These are phyloP conservation scores for Pseudoscleropodium purum DNA, from an alignment of 225 moss, liverwort and hornwort species.

Conservation along the genomic window DNA sequence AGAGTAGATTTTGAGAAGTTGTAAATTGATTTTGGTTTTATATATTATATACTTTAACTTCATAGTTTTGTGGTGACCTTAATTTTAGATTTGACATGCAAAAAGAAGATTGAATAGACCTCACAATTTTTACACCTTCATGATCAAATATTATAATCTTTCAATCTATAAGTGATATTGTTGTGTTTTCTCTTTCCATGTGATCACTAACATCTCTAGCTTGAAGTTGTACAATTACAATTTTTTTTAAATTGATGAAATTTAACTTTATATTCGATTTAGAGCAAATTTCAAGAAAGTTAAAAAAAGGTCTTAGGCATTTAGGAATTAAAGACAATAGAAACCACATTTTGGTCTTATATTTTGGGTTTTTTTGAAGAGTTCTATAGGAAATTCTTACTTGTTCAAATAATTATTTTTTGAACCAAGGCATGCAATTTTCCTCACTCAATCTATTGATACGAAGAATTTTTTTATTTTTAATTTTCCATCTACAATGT, in stretches of 20 bases:
- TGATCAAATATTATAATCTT: neutral
- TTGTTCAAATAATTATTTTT: neutral
- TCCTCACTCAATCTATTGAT: neutral
- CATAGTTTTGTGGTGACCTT: rapidly evolving
- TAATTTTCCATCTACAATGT: rapidly evolving
- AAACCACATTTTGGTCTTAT: rapidly evolving
- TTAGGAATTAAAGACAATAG: rapidly evolving
- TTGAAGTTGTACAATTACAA: rapidly evolving
- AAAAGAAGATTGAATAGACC: neutral
- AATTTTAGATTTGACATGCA: neutral
- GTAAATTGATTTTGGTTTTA: neutral
- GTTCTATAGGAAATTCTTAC: neutral
- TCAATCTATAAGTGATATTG: rapidly evolving
- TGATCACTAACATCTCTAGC: neutral
- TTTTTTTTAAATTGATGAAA: rapidly evolving
- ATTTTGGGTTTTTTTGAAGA: neutral
- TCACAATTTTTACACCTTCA: neutral
- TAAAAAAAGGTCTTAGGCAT: neutral
- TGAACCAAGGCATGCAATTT: neutral
- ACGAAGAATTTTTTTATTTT: neutral
- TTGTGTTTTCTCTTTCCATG: rapidly evolving
- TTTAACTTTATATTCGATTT: neutral
- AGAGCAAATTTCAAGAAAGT: neutral
- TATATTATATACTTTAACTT: rapidly evolving
- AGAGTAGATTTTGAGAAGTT: neutral